A percentile compares a stretch with the other conserved stretches of the same genome.
phyloP scores from a whole-genome alignment of 768 basidiomycete species.

The Terana coerulea region DNA sequence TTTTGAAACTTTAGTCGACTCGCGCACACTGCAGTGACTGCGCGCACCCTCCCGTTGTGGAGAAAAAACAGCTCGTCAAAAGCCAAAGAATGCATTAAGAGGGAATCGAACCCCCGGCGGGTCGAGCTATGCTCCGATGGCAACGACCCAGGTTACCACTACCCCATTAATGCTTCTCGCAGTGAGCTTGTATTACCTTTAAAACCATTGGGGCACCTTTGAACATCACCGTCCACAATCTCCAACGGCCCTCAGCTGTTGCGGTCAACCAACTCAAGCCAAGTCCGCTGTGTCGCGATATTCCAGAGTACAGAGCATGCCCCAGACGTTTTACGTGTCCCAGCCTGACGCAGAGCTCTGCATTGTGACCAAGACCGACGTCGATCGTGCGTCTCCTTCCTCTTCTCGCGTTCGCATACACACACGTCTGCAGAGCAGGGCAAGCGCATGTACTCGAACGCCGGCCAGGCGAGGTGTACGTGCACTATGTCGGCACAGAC shows the following conservation, averaged over 20 bases:
- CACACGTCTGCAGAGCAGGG: conserved; percentile 25
- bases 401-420: conserved; percentile 10
- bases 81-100: conserved; percentile 76
- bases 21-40: too few species aligned
- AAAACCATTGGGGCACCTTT: too few species aligned
- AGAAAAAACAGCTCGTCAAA: too few species aligned
- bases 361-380: conserved; percentile 31
- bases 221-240: too few species aligned
- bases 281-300: too few species aligned
- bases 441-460: conserved; percentile 51
- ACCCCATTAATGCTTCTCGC: conserved; percentile 35
- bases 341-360: conserved; percentile 9
- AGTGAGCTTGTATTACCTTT: too few species aligned
- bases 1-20: too few species aligned
- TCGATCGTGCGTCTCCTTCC: conserved; percentile 31
- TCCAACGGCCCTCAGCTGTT: too few species aligned
- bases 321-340: conserved; percentile 10
- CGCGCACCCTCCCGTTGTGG: too few species aligned
- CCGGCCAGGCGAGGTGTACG: conserved; percentile 51
- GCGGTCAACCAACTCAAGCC: too few species aligned
- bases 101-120: conserved; percentile 90
- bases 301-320: conserved; percentile 3
- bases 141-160: conserved; percentile 35
- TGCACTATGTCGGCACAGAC: conserved; percentile 71
- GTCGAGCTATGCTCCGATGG: too few species aligned